Evolutionary conservation across 257 asterid species (phyloP).

Genomic region (Solanum okadae): DNA sequence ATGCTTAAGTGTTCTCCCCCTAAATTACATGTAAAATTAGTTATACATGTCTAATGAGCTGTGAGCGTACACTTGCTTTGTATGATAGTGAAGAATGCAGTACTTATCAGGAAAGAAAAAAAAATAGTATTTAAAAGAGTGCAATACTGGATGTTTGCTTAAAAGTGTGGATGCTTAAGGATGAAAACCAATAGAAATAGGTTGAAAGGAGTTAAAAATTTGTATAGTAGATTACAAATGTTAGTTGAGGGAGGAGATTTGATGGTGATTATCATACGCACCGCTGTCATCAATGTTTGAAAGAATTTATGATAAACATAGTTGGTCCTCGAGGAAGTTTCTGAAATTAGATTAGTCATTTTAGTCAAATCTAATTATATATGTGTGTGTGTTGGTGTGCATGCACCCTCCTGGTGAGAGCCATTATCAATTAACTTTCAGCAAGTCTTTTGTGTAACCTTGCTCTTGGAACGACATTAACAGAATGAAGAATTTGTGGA

Average conservation of each 20-base stretch:
- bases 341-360: not conserved
- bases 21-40: not conserved
- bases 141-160: not conserved
- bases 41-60: not conserved
- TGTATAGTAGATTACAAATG: not conserved
- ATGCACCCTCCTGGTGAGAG: not conserved
- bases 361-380: not conserved
- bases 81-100: not conserved
- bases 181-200: not conserved
- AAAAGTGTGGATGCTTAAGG: not conserved
- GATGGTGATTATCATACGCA: not conserved
- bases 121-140: not conserved
- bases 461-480: not conserved
- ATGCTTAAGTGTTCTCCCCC: not conserved
- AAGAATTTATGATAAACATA: not conserved
- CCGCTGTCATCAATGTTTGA: not conserved
- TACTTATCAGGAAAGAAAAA: not conserved
- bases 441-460: not conserved
- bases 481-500: not conserved
- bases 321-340: not conserved
- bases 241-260: not conserved
- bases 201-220: not conserved
- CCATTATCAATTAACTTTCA: not conserved
- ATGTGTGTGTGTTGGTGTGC: not conserved
- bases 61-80: not conserved